phyloP scores from a whole-genome alignment of 164 flowering plant genomes.

The Buxus sempervirens region DNA sequence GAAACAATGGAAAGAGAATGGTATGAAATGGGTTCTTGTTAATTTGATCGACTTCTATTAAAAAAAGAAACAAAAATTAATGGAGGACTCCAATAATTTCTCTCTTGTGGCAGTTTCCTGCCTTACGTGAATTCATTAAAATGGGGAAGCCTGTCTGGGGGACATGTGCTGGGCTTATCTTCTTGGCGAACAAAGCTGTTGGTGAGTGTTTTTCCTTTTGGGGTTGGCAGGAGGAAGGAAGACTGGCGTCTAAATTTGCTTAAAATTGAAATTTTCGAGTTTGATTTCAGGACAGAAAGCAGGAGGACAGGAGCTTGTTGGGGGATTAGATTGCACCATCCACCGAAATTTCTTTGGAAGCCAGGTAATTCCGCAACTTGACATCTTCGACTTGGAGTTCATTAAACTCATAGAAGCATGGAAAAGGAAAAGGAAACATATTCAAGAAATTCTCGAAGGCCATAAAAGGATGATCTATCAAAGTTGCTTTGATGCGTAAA shows the following conservation, averaged over 20 bases:
- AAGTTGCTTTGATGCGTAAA: no score
- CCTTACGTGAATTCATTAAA: slow-evolving; percentile 80
- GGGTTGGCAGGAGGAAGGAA: no score
- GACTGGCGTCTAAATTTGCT: neutral
- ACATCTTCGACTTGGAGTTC: neutral
- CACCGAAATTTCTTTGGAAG: slow-evolving; percentile 94
- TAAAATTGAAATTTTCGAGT: neutral
- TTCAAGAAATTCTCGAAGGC: no score
- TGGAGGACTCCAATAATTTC: no score
- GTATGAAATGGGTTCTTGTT: neutral
- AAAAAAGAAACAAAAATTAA: no score
- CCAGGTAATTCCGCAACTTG: slow-evolving; percentile 47
- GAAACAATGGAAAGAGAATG: neutral
- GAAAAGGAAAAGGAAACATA: neutral
- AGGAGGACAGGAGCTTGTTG: slow-evolving; percentile 88
- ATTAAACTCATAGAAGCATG: neutral
- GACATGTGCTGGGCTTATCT: slow-evolving; percentile 97
- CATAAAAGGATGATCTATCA: no score
- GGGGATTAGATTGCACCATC: slow-evolving; percentile 89
- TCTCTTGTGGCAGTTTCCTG: slow-evolving; percentile 99
- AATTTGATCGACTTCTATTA: no score
- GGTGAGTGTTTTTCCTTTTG: neutral
- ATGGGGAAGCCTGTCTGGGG: slow-evolving; percentile 99
- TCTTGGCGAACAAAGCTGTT: slow-evolving; percentile 72
- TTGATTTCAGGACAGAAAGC: slow-evolving; percentile 68